phyloP scores from a whole-genome alignment of 192 early-diverging fungal genomes.

The Backusella australiensis region DNA sequence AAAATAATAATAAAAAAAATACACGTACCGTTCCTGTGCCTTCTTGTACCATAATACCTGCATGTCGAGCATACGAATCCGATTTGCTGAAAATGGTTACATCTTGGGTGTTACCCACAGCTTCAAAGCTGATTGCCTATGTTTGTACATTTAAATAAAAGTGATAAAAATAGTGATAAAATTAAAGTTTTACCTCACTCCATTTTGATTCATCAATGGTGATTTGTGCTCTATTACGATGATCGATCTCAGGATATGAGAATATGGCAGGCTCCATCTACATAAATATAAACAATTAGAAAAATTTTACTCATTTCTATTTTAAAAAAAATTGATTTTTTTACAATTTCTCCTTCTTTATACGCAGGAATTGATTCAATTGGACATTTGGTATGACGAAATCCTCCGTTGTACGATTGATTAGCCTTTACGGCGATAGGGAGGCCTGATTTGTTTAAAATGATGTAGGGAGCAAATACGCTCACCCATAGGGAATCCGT shows the following conservation, averaged over 20 bases:
- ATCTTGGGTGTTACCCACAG: conserved; percentile 71
- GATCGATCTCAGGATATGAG: conserved; percentile 75
- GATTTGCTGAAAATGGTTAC: conserved; percentile 44
- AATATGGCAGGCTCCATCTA: conserved; percentile 52
- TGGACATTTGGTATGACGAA: neutral
- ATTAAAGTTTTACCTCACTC: conserved; percentile 45
- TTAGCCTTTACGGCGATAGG: conserved; percentile 36
- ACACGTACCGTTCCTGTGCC: conserved; percentile 60
- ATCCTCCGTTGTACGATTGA: neutral
- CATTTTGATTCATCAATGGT: conserved; percentile 61
- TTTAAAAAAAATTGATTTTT: neutral
- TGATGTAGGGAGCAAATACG: conserved; percentile 76
- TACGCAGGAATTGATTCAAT: conserved; percentile 6
- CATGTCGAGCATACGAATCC: conserved; percentile 36
- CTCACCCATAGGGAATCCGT: conserved; percentile 59
- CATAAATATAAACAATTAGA: neutral
- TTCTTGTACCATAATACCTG: conserved; percentile 73
- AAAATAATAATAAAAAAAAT: neutral
- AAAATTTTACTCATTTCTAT: neutral
- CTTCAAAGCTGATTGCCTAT: conserved; percentile 78
- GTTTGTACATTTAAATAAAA: neutral
- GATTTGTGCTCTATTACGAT: conserved; percentile 68
- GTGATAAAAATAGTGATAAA: neutral
- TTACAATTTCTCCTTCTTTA: conserved; percentile 14
- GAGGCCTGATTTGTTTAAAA: conserved; percentile 76